These are phyloP conservation scores for Geotrichum cucujoidarum DNA, from an alignment of 1,139 yeast genomes.

Conservation along the genomic window DNA sequence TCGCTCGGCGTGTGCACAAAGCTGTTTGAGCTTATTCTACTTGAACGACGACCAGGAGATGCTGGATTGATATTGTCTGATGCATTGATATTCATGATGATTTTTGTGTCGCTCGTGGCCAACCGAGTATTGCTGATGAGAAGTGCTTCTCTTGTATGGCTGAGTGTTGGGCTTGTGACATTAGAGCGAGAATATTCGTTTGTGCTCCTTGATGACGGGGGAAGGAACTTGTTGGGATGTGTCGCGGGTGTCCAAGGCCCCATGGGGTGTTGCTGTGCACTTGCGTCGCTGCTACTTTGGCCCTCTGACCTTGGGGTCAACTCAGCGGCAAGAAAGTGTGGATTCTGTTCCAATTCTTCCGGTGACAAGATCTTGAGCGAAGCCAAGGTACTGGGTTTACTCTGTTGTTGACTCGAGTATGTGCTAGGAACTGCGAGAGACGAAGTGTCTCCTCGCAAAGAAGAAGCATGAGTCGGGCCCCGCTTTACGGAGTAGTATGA, in stretches of 20 bases:
- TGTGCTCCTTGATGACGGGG: neutral
- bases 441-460: neutral
- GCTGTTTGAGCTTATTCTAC: neutral
- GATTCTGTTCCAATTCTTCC: neutral
- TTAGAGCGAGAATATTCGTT: too few species aligned
- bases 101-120: slow-evolving; percentile 7
- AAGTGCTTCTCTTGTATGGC: too few species aligned
- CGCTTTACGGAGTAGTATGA: slow-evolving; percentile 1
- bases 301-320: neutral
- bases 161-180: too few species aligned
- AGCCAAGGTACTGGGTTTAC: slow-evolving; percentile 2
- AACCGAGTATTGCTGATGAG: slow-evolving; percentile 1
- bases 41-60: neutral
- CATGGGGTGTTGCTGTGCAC: neutral
- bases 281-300: neutral
- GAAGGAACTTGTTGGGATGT: neutral
- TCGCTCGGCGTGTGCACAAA: slow-evolving; percentile 1
- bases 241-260: neutral
- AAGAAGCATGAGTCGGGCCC: neutral
- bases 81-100: slow-evolving; percentile 8
- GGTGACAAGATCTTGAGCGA: slow-evolving; percentile 7
- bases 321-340: neutral
- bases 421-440: neutral
- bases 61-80: neutral
- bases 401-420: slow-evolving; percentile 1